Evolutionary conservation across 495 filamentous ascomycete species (phyloP).

Genomic region (Podospora tetraspora): DNA sequence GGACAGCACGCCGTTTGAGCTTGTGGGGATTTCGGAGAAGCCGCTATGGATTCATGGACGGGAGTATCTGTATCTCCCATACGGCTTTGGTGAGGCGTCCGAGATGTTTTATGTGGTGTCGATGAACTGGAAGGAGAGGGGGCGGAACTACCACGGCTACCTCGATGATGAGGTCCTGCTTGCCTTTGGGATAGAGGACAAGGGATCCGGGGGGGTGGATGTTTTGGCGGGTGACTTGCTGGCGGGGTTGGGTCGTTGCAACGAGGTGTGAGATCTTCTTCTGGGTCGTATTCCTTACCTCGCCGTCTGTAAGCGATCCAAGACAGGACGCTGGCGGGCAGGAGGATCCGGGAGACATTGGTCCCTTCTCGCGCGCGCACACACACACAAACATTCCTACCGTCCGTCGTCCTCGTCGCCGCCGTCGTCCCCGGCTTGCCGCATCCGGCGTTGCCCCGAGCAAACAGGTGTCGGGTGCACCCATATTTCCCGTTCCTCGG

Average conservation of each 20-base stretch:
- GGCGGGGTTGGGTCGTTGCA: conserved; percentile 33
- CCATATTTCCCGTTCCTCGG: background rate
- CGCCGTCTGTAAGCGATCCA: background rate
- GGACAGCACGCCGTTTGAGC: conserved; percentile 41
- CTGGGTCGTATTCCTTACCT: background rate
- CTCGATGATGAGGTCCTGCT: conserved; percentile 47
- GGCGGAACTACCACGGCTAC: conserved; percentile 45
- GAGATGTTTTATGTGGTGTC: conserved; percentile 50
- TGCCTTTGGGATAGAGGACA: conserved; percentile 48
- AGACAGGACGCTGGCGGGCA: background rate
- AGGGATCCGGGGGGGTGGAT: conserved; percentile 39
- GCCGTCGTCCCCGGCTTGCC: background rate
- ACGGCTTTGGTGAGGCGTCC: conserved; percentile 27
- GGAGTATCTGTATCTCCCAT: background rate
- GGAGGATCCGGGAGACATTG: background rate
- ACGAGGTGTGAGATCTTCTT: conserved; percentile 1
- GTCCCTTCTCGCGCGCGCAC: too few species aligned
- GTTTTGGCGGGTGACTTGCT: conserved; percentile 44
- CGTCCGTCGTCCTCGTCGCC: background rate
- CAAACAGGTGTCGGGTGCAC: background rate
- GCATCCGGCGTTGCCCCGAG: background rate
- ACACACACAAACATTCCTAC: background rate
- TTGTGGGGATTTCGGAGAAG: conserved; percentile 45
- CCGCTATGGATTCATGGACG: conserved; percentile 51
- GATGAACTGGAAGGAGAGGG: conserved; percentile 45